Base-by-base conservation (phyloP, 2,329 filamentous ascomycete genomes). In the Bipolaris zeicola region DNA sequence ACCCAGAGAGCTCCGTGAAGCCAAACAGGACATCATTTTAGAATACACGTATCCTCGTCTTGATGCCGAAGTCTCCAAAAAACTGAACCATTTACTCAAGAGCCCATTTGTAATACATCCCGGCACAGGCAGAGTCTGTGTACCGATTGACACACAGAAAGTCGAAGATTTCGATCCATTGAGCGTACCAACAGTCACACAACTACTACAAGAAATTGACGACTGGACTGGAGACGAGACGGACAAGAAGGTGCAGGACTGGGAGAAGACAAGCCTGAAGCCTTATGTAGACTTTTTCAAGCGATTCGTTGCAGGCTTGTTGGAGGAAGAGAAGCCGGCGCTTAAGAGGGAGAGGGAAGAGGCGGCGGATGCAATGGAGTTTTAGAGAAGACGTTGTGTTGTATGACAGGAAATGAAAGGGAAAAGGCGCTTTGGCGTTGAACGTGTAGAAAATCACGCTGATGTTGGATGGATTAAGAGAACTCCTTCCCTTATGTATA, bases 11-110 rank as follows among this genome's bases (percentile, higher is more conserved):
- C 83, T 99, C 11, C 84, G 89, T 7, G 91, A 97, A 69, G 92
- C 92, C 20, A 98, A 97, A 78, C 92, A 97, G 75, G 95, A 98
- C 72, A 90, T 99, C 60, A 88, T 98, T 3, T 85, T 99, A 28
- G 95, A 99, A 78, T 98, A 99, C 79, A 97, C 95, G 6, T 99
- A 99, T 77, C 95, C 95, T 3, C 89, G 95, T 37, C 89, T 99
- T 52, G 95, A 99, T 81, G 93, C 95, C 60, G 92, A 96, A 77
- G 95, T 99, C 73, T 95, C 90, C 72, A 98, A 98, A 82, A 96
- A 97, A 75, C 86, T 96, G 55, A 98, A 97, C 80, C 95, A 99
- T 83, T 86, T 99, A 83, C 87, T 99, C 67, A 99, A 99, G 76
- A 93, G 89, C 60, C 95, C 95, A 0, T 99, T 99, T 71, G 94